Base-by-base conservation (phyloP, 2,329 filamentous ascomycete species). In the Achaetomium macrosporum region DNA sequence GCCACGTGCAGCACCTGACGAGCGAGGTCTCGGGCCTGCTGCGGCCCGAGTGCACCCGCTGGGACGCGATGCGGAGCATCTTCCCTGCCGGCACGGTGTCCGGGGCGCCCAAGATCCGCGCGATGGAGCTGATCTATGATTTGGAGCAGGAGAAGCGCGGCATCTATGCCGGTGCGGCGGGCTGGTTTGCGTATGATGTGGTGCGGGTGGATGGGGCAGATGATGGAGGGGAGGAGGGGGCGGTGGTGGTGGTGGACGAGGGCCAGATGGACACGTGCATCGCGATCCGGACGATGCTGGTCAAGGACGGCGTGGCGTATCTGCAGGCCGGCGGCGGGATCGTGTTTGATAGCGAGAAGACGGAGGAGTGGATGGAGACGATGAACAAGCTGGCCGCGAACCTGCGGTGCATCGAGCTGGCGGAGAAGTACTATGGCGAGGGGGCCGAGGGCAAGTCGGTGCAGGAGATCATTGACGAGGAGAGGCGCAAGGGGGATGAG, bases 71-170 rank as follows among this genome's bases (percentile, higher is more conserved):
- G 74, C 82, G 92, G 37, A 91, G 88, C 60, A 96, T 99, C 64
- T 99, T 99, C 75, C 93, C 93, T 0, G 93, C 93, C 5, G 93
- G 93, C 51, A 99, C 93, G 0, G 92, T 97, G 30, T 93, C 88
- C 16, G 93, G 93, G 5, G 92, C 93, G 4, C 93, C 93, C 53
- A 99, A 99, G 73, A 90, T 99, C 51, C 83, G 85, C 57, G 93
- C 93, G 2, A 99, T 99, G 93, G 88, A 96, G 72, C 76, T 99
- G 57, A 99, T 99, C 64, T 90, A 88, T 43, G 92, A 97, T 73
- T 74, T 97, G 43, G 93, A 99, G 73, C 76, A 81, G 59, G 93
- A 99, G 78, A 96, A 96, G 77, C 80, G 93, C 50, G 92, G 93
- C 39, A 83, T 97, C 37, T 99, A 99, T 66, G 93, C 93, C 9